Conservation (phyloP, 129 eudicot species). For the Centella asiatica region DNA sequence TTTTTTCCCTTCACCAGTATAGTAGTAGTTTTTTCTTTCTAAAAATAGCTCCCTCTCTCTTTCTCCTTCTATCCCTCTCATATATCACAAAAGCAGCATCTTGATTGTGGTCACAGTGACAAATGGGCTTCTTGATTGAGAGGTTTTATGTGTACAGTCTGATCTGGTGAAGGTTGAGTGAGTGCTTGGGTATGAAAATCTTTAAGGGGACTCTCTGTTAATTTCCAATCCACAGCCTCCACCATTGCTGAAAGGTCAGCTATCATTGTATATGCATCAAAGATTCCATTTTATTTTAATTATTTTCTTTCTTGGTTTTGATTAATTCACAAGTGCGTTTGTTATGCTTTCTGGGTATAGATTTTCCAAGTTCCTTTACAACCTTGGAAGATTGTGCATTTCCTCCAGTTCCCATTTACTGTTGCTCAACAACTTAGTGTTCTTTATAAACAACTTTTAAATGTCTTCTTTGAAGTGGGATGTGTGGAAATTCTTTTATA, state of each 20-base stretch:
- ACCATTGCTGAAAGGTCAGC: conserved; percentile 16
- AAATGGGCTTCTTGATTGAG: neutral
- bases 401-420: neutral
- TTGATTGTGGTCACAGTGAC: neutral
- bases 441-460: neutral
- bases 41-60: neutral
- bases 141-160: neutral
- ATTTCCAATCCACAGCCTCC: conserved; percentile 1
- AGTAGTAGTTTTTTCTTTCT: conserved; percentile 12
- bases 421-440: neutral
- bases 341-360: neutral
- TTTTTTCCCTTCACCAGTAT: neutral
- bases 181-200: conserved; percentile 9
- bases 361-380: neutral
- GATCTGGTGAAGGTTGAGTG: neutral
- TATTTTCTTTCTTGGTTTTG: conserved; percentile 1
- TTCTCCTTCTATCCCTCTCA: conserved; percentile 7
- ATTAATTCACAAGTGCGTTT: neutral
- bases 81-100: neutral
- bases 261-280: neutral
- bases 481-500: neutral
- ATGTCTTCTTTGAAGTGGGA: neutral
- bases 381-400: conserved; percentile 7
- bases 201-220: neutral
- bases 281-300: conserved; percentile 5